A percentile compares a stretch with the other conserved stretches of the same genome.
Evolutionary conservation across 371 early-diverging fungal species (phyloP).

Genomic region (Apophysomyces variabilis): DNA sequence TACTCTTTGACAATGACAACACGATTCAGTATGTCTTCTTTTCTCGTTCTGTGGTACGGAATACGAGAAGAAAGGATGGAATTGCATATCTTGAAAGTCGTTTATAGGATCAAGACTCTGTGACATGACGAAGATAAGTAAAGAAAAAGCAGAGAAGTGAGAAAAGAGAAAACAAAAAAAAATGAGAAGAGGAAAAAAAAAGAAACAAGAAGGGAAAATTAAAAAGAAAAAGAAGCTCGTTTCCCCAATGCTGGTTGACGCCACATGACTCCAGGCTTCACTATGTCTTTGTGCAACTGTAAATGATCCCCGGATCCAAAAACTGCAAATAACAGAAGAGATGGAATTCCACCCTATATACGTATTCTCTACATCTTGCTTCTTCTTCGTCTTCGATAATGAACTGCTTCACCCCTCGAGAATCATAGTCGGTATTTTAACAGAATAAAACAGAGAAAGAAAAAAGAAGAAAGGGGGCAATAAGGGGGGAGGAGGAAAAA

Average conservation of each 20-base stretch:
- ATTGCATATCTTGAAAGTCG: not conserved
- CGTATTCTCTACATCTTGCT: no score
- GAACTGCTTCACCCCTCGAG: no score
- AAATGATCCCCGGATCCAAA: no score
- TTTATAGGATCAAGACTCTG: not conserved
- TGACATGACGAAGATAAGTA: not conserved
- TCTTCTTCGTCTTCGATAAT: no score
- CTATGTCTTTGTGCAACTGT: not conserved
- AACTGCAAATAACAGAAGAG: no score
- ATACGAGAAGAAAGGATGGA: not conserved
- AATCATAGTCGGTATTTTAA: no score
- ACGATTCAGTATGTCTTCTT: not conserved
- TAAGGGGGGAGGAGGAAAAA: no score
- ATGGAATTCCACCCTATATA: no score
- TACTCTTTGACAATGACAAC: constrained; percentile 8
- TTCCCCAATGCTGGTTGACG: constrained; percentile 1
- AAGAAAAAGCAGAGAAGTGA: not conserved
- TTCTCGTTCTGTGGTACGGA: not conserved
- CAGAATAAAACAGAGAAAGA: no score
- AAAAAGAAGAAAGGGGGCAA: no score
- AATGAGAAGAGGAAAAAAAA: not conserved
- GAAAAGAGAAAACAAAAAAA: not conserved
- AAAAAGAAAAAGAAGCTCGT: not conserved
- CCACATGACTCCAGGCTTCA: constrained; percentile 4
- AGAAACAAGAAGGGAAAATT: not conserved